phyloP scores from a whole-genome alignment of 2,329 filamentous ascomycete genomes.

The Aspergillus sp. region DNA sequence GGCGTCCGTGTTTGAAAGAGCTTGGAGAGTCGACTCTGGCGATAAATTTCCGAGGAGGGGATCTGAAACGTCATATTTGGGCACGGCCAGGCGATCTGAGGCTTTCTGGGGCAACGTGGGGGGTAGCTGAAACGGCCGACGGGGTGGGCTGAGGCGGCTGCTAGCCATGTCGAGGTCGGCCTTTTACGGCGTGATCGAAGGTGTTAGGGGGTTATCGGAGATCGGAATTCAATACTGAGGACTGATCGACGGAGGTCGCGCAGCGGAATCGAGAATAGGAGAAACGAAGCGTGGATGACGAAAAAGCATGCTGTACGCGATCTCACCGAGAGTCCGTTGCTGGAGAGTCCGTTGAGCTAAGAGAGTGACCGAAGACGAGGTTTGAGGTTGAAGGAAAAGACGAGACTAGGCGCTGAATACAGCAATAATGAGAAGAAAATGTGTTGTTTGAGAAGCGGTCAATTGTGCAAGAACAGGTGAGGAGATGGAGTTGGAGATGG shows the following conservation, averaged over 20 bases:
- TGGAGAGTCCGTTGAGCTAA: conserved; percentile 12
- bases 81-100: conserved; percentile 41
- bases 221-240: conserved; percentile 24
- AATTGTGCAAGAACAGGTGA: conserved; percentile 5
- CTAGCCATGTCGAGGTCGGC: conserved; percentile 34
- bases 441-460: conserved; percentile 1
- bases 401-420: conserved; percentile 6
- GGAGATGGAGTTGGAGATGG: conserved; percentile 10
- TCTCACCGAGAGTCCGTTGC: conserved; percentile 18
- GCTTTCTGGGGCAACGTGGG: conserved; percentile 42
- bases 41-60: conserved; percentile 58
- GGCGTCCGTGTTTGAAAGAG: conserved; percentile 51
- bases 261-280: conserved; percentile 29
- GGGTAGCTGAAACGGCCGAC: conserved; percentile 34
- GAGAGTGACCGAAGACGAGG: conserved; percentile 16
- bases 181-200: neutral
- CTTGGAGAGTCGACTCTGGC: conserved; percentile 57
- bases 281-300: conserved; percentile 34
- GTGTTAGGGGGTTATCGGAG: conserved; percentile 7
- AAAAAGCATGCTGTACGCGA: conserved; percentile 43
- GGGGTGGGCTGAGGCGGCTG: conserved; percentile 36
- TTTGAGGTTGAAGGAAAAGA: conserved; percentile 4
- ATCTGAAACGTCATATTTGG: conserved; percentile 46
- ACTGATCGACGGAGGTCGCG: conserved; percentile 35
- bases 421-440: conserved; percentile 1